Percentiles rank a stretch among this genome's conserved stretches.
These are phyloP conservation scores for Scedosporium apiospermum DNA, from an alignment of 2,329 filamentous ascomycete species.

Conservation along the genomic window DNA sequence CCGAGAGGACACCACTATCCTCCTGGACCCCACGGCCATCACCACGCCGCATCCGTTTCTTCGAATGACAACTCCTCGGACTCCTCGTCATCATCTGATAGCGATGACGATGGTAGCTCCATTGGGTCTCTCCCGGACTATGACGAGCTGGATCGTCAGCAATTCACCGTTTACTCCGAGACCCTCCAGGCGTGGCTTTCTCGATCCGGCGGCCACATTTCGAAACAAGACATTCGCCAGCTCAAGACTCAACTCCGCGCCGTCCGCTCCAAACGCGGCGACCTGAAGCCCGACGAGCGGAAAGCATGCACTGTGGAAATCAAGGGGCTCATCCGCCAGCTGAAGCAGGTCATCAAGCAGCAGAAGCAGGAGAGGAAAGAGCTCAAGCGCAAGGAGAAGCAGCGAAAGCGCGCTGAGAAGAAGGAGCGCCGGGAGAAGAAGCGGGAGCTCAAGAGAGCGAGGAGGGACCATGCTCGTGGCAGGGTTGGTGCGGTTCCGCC, in stretches of 20 bases:
- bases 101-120: slow-evolving; percentile 19
- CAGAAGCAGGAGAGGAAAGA: slow-evolving; percentile 20
- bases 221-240: slow-evolving; percentile 29
- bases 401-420: slow-evolving; percentile 14
- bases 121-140: slow-evolving; percentile 45
- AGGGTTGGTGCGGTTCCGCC: slow-evolving; percentile 5
- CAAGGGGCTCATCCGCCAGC: slow-evolving; percentile 31
- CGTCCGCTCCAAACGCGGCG: background rate
- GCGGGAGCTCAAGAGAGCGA: slow-evolving; percentile 19
- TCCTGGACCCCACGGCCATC: background rate
- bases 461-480: slow-evolving; percentile 19
- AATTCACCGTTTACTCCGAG: slow-evolving; percentile 35
- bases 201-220: slow-evolving; percentile 39
- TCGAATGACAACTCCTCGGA: slow-evolving; percentile 21
- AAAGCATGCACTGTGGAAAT: slow-evolving; percentile 26
- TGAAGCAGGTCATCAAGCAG: slow-evolving; percentile 33
- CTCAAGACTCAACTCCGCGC: background rate
- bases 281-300: background rate
- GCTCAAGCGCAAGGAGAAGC: slow-evolving; percentile 20
- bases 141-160: slow-evolving; percentile 37
- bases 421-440: slow-evolving; percentile 20
- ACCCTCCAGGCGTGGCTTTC: slow-evolving; percentile 39
- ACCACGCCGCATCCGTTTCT: slow-evolving; percentile 8
- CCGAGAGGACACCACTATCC: slow-evolving; percentile 7
- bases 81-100: slow-evolving; percentile 23